Base-by-base conservation (phyloP, 768 basidiomycete species). In the Basidioascus undulatus region DNA sequence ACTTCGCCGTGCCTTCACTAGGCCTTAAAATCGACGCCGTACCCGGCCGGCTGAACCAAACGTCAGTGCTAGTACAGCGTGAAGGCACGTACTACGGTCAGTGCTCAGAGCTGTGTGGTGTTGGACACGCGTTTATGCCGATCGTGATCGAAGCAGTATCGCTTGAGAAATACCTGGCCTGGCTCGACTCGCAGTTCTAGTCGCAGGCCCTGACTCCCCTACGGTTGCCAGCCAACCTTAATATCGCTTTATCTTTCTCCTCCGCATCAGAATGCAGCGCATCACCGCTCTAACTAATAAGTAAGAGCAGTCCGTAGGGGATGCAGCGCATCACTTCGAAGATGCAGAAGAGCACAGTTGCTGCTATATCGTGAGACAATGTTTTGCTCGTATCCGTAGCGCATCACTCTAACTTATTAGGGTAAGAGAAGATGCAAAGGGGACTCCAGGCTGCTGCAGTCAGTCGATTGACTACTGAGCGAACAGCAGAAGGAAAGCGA, bases 111-210 rank as follows among this genome's bases (percentile, higher is more conserved):
- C 47, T 54, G 28, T 55, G 53, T 46, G 54, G 54, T 37, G 54
- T 55, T 43, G 54, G 50, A 35, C 55, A 56, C 42, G 55, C 49
- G 21, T 56, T 56, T 39, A 56, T 56, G 55, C 53, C 53, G 15
- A 52, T 54, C 26, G 53, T 42, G 40, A 42, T 51, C 37, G 49
- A 55, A 49, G 50, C 52, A 40, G 53, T 55, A 40, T 39, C 47
- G 16, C 37, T 45, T 27, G 42, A 48, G 39, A 49, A 53, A 49
- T 53, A 53, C 44, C 42, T 55, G 44, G 40, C 49, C 31, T 55
- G 53, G 49, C 41, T 55, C 44, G 53, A 55, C 44, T 41, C 40
- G 25, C 44, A 45, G 37, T 40, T 41, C 41, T 46, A 47, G 37
- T 42, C 28, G 37, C 35, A 42, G 35, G 40, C 43, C 42, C 11